Evolutionary conservation across 2,329 filamentous ascomycete species (phyloP), one percentile per base, ranked within the genome.

Genomic region (Cercospora berteroae): DNA sequence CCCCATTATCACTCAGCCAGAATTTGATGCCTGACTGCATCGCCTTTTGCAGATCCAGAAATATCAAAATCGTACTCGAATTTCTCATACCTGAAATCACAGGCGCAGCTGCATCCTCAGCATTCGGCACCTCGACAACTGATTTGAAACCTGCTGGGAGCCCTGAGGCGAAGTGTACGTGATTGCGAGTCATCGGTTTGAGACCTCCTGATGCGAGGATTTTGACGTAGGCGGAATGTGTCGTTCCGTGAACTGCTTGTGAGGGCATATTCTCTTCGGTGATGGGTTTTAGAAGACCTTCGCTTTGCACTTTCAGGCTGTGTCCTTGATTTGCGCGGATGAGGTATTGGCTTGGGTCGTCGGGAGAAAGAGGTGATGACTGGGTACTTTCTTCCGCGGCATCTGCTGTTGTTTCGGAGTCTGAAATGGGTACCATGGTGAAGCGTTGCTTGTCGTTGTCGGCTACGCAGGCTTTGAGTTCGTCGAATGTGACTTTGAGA

Each of bases 291-390:
- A 97, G 86, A 2, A 96, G 85, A 0, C 86, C 86, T 57, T 89
- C 87, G n/a, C 88, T 88, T 29, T 92, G 89, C 39, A 89, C 81
- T 75, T 88, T 88, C 76, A 99, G 91, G 74, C 88, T 93, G 82
- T 98, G 95, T 64, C 95, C 95, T 81, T 98, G 95, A 76, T 96
- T 97, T 29, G 95, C 95, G 75, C 95, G 93, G 80, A 99, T 97
- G 33, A 96, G 84, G 82, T 89, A 97, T 78, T 90, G 84, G 0
- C 84, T 79, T 0, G 92, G 85, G 60, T 90, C 82, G 8, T 78
- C 68, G 10, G 72, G 72, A 13, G 70, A 66, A 2, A 66, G 16
- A 18, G 66, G 23, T 18, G 64, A 36, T 72, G 20, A 73, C 78
- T 25, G 77, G 74, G 55, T 55, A 4, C 73, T 70, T 31, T 78